These are phyloP conservation scores for Suhomyces sp. DNA, from an alignment of 805 yeast species.

Conservation along the genomic window DNA sequence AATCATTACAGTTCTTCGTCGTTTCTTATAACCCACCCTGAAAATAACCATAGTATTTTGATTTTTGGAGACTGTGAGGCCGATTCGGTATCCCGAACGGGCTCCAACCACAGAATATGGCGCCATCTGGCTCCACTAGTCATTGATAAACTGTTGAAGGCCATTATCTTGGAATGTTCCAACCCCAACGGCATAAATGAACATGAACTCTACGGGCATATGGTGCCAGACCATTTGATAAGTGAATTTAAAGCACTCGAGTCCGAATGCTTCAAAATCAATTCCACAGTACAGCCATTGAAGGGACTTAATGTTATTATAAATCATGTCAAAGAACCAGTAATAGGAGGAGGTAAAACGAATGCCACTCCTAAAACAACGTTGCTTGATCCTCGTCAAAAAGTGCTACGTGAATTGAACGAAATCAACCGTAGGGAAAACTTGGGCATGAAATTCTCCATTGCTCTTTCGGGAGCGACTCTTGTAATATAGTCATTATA, in stretches of 20 bases:
- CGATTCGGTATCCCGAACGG: conserved; percentile 46
- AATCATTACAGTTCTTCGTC: conserved; percentile 50
- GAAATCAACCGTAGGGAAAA: conserved; percentile 30
- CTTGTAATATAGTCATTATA: conserved; percentile 29
- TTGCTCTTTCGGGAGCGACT: conserved; percentile 56
- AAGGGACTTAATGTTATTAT: conserved; percentile 47
- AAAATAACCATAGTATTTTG: conserved; percentile 40
- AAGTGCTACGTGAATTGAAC: conserved; percentile 50
- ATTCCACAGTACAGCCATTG: conserved; percentile 30
- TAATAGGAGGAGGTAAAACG: conserved; percentile 51
- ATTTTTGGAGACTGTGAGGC: conserved; percentile 86
- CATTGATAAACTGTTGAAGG: conserved; percentile 35
- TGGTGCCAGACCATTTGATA: conserved; percentile 64
- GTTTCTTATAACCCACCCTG: conserved; percentile 47
- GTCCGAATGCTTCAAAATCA: conserved; percentile 12
- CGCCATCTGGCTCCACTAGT: conserved; percentile 46
- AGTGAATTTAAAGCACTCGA: conserved; percentile 46
- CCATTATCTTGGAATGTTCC: conserved; percentile 79
- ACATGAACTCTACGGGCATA: conserved; percentile 68
- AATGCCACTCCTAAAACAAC: too few species aligned
- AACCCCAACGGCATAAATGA: conserved; percentile 31
- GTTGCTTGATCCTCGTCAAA: conserved; percentile 49
- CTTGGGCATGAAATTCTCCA: conserved; percentile 47
- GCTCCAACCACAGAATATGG: conserved; percentile 54
- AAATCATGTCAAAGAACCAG: conserved; percentile 47